Evolutionary conservation across 305 asterid species (phyloP), one percentile per base, ranked within the genome.

Genomic region (Lippia alba): DNA sequence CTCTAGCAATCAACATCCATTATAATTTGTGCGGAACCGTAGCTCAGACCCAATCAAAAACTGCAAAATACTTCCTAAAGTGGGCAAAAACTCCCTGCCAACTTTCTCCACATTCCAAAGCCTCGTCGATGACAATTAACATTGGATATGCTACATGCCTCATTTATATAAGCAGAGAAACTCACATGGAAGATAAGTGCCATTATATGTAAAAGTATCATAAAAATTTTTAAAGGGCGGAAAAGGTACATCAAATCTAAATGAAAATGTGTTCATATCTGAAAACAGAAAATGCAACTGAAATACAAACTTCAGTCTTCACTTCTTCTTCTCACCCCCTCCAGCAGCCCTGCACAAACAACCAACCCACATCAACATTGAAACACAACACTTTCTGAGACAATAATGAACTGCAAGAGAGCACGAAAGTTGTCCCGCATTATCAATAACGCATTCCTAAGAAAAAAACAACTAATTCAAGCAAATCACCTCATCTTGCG

Each of bases 251-350:
- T n/a, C 7, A 19, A 64, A 57, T 61, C 58, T 66, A 71, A 63
- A 61, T 8, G 58, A 45, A 48, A 66, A 15, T 16, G 64, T 69
- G 54, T 61, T 49, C 56, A 20, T 56, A 63, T 40, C 46, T 56
- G 18, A 65, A 56, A 64, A 67, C 39, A 34, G 32, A 49, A 36
- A 64, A 40, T 4, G 51, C 0, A 53, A 69, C 9, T 63, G 65
- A 50, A 24, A 50, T 58, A 11, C 41, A 36, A 8, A 36, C 41
- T 36, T 36, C 41, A 36, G 41, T 36, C 73, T 70, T 89, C 88
- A 89, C 89, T 91, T 89, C 89, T 91, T 91, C 91, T 91, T 89
- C 60, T 89, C 93, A 59, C 80, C 96, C 72, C 97, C 97, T 61
- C 97, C 97, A 30, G 90, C 87, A 70, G 96, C 92, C 95, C 97